Evolutionary conservation across 148 eudicot species (phyloP), one percentile per base, ranked within the genome.

Genomic region (Spergularia bocconei): DNA sequence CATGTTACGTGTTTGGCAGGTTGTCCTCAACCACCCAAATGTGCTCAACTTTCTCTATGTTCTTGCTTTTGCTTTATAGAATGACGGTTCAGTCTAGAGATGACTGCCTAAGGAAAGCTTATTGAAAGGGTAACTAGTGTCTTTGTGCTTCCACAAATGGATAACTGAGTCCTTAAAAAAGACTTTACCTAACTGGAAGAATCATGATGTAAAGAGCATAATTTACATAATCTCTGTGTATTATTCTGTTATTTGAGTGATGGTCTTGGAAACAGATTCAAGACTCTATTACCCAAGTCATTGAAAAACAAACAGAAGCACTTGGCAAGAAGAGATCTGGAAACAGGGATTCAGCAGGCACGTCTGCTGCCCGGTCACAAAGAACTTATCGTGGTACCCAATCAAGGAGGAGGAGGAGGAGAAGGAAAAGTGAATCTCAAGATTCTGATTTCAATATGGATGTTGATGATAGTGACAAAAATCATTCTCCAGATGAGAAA

Each of bases 231-330:
- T 63, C 2, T 57, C 20, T 57, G 67, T 3, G 25, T 53, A n/a
- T 47, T 38, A 15, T 41, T 50, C 50, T 59, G 73, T 20, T 71
- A 41, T 55, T 62, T 47, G n/a, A 57, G n/a, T 58, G 21, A 78
- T 33, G 9, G 44, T 75, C 66, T 72, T 68, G 21, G 64, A 56
- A 56, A 68, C 81, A 88, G 88, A 88, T 86, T 78, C 91, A 88
- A 77, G 86, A 80, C 12, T 84, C 82, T 10, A 88, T 88, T 48
- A 81, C 87, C n/a, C 77, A 82, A 69, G 84, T 82, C 63, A 73
- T 75, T 21, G 80, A 29, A 47, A 79, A 87, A 78, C 91, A 88
- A 80, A 78, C 88, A 48, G 91, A 88, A 82, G 91, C 83, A 66
- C 74, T 82, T 8, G 83, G 77, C 61, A 83, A 72, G 67, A 84